Base-by-base conservation (phyloP, 768 basidiomycete species). In the Suillus alpinus region DNA sequence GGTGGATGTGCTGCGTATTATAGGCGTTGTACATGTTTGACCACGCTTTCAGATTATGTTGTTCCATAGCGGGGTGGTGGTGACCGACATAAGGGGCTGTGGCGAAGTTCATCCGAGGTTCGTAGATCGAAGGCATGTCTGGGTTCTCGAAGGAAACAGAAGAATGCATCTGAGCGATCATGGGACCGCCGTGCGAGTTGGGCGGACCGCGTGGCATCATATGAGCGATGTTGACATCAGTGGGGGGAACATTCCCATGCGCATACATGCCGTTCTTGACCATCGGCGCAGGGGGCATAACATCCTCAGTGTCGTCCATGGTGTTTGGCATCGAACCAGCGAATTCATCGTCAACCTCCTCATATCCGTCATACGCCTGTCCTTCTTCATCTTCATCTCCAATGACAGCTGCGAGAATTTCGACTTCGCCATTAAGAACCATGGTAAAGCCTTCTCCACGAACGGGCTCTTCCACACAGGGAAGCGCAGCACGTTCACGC, bases 401-500 rank as follows among this genome's bases (percentile, higher is more conserved):
- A 41, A 83, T 76, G 32, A 77, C 81, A 4, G 78, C 68, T 51
- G 75, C 74, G 56, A 89, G 76, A 55, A 90, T 80, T 67, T 92
- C 90, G 62, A 90, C 77, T 69, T 92, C 89, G 50, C 86, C 89
- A 41, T 75, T 78, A 16, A 91, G 77, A 47, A 91, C 81, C 82
- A 89, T 86, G 40, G 80, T 75, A 72, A 93, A 91, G 37, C 82
- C 89, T 36, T 91, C 87, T 32, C 86, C 82, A 62, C 91, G 81
- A 46, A 84, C 75, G 20, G 90, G 88, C 68, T 93, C 89, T 50
- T 92, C 90, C 61, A 87, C 79, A 64, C 82, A 83, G 29, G 86
- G 85, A 59, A 94, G 82, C 29, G 83, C 86, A 29, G 86, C 84
- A 53, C 89, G 86, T 64, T 86, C 85, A 60, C 94, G 88, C 91